Conservation (phyloP, 2,329 filamentous ascomycete species). For the Ophiostoma sp. region DNA sequence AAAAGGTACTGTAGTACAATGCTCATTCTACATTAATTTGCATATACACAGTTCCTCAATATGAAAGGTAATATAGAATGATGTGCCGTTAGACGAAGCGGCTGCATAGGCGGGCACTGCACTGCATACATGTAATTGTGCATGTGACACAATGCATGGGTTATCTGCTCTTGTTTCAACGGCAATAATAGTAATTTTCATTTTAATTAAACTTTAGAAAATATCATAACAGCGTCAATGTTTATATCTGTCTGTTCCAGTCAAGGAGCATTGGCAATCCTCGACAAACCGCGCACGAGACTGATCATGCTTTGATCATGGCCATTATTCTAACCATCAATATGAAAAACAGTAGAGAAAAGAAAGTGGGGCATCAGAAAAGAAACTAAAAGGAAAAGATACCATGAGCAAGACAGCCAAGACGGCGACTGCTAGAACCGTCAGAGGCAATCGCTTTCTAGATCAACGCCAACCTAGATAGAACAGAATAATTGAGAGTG, state of each 20-base stretch:
- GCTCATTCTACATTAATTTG: not conserved
- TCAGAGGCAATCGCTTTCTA: not conserved
- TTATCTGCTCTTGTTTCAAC: not conserved
- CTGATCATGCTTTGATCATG: not conserved
- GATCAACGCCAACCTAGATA: not conserved
- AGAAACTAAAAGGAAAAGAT: not conserved
- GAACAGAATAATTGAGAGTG: not conserved
- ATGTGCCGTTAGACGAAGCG: not conserved
- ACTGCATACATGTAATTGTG: not conserved
- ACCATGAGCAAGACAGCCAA: not conserved
- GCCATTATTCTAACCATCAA: not conserved
- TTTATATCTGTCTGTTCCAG: not conserved
- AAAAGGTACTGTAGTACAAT: not conserved
- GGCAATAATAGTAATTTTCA: not conserved
- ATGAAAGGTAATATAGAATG: not conserved
- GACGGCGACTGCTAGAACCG: not conserved
- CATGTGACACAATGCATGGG: not conserved
- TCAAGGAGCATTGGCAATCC: not conserved
- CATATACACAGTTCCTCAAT: not conserved
- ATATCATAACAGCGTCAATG: not conserved
- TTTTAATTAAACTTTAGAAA: not conserved
- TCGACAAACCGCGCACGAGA: not conserved
- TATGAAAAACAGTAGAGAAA: not conserved
- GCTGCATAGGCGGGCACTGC: not conserved
- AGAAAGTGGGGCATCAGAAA: not conserved